Evolutionary conservation across 768 basidiomycete species (phyloP), one percentile per base, ranked within the genome.

Genomic region (Suillus luteus): DNA sequence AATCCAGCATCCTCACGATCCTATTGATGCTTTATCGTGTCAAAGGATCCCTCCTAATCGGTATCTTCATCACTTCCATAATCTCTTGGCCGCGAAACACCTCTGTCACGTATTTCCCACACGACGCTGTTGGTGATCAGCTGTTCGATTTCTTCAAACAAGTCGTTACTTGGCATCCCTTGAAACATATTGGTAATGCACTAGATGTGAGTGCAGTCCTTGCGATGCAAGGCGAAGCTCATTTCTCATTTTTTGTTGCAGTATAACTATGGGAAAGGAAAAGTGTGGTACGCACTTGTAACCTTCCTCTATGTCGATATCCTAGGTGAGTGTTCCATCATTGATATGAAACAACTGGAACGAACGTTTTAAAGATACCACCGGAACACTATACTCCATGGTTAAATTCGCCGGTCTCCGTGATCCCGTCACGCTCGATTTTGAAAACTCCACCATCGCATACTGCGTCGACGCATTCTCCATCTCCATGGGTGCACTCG

Each of bases 251-350:
- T 27, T 27, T 27, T 27, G 27, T 27, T 27, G 27, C n/a, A 87
- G 86, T 85, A 82, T 65, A 71, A 73, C 64, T 77, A 76, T 70
- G 80, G 81, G 43, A 91, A 88, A 64, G 91, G 91, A 55, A 83
- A 78, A 41, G 89, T 93, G 31, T 95, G 93, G 93, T 92, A 94
- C 73, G 93, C 93, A 7, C 81, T 95, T 33, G 78, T 93, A 72
- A 95, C 93, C 0, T 93, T 95, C 85, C 85, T 95, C 61, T 95
- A 94, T 72, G 93, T 95, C 68, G 91, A 92, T 75, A 91, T 93
- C 66, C 83, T 92, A 69, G 89, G 86, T 88, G 67, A 54, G 83
- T 37, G 19, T 12, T 44, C 52, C 35, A 54, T 8, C 6, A 12
- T 31, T 44, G 17, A n/a, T 24, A 33, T 59, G 19, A 63, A 38